Base-by-base conservation (phyloP, 108 stramenopile genomes). In the Parmales sp. region DNA sequence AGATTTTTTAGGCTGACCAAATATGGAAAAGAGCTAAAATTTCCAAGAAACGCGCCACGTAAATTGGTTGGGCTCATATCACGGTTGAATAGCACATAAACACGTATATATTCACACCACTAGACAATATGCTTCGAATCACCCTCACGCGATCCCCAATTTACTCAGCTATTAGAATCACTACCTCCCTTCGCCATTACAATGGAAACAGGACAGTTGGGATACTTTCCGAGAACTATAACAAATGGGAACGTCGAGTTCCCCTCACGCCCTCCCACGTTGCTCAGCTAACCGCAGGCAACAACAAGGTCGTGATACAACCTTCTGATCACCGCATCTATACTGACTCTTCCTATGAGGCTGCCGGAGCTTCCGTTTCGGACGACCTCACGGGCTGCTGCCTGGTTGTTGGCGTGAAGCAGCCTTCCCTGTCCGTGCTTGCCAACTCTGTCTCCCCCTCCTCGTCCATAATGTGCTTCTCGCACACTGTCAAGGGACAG, bases 401-500 rank as follows among this genome's bases (percentile, higher is more conserved):
- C 65, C 28, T 90, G 39, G 76, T 93, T 48, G 71, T 93, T 51
- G 88, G 89, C 49, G 90, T 93, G 65, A 93, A 93, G 76, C 78
- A 86, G n/a, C 80, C 82, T 7, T 16, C 41, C 41, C 41, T 43
- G 16, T 11, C 41, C 41, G 11, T 43, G 8, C 16, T 43, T 43
- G 41, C 41, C 8, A 43, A 11, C 16, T 11, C 16, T 43, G 11
- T 8, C 41, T 43, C 16, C 41, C 16, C 49, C 49, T 22, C 49
- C 49, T 60, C 3, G 13, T 16, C 88, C 0, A 89, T 85, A 51
- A 70, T 90, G 69, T 90, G 89, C 79, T 93, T 93, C 66, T 78
- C 80, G 25, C 92, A 93, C 78, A 77, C 79, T 38, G 83, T 86
- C 72, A 88, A 88, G 44, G 90, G 85, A n/a, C 88, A 91, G 66